These are phyloP conservation scores for Macrophomina phaseolina DNA, from an alignment of 2,329 filamentous ascomycete genomes.

Conservation along the genomic window DNA sequence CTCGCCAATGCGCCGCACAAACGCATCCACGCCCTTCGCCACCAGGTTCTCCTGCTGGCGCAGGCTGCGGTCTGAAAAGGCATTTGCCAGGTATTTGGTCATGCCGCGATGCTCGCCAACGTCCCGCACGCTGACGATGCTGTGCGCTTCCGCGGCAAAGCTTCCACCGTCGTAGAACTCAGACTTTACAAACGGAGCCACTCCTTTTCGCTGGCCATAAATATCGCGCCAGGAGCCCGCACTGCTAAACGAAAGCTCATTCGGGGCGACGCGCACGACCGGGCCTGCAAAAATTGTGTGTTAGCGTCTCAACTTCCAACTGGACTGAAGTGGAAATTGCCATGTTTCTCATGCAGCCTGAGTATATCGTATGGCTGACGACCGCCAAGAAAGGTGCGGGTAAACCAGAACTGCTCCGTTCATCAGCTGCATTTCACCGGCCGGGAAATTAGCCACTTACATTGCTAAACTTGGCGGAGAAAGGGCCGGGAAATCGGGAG, in stretches of 20 bases:
- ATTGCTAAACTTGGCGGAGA: no score
- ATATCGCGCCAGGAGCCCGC: constrained; percentile 35
- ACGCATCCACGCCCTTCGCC: neutral
- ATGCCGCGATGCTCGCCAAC: neutral
- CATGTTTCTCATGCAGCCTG: neutral
- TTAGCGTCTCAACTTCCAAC: no score
- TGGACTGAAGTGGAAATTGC: neutral
- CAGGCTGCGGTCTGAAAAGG: neutral
- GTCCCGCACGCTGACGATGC: neutral
- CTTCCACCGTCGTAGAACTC: neutral
- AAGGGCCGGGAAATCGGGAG: no score
- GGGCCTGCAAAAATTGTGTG: constrained; percentile 28
- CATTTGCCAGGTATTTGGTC: neutral
- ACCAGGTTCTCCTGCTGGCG: neutral
- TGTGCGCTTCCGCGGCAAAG: neutral
- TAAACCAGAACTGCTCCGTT: no score
- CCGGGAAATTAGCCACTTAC: no score
- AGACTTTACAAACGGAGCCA: neutral
- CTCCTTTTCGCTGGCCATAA: constrained; percentile 30
- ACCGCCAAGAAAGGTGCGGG: neutral
- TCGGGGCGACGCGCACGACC: constrained; percentile 38
- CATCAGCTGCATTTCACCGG: no score
- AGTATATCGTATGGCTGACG: neutral
- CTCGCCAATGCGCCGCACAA: neutral
- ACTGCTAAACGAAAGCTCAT: constrained; percentile 38